Conservation (phyloP, 768 basidiomycete genomes). For the Aureoboletus auriporus region DNA sequence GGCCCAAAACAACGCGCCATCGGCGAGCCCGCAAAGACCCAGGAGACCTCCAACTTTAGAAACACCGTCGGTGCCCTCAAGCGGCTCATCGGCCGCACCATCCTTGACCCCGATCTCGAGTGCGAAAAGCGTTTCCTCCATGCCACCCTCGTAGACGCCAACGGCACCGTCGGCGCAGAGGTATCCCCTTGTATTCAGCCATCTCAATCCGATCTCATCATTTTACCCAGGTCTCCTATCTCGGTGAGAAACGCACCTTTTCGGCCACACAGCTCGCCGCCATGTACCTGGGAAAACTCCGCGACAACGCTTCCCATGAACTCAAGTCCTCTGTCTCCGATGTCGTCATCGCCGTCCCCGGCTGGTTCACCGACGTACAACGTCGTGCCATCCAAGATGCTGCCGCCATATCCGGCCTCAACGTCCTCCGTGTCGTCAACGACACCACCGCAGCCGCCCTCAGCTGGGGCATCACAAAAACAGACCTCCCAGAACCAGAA, state of each 20-base stretch:
- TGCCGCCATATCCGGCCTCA: constrained; percentile 84
- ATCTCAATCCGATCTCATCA: constrained; percentile 7
- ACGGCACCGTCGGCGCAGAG: constrained; percentile 81
- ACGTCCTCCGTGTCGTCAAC: constrained; percentile 92
- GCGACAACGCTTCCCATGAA: constrained; percentile 81
- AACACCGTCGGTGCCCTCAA: constrained; percentile 95
- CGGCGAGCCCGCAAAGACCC: constrained; percentile 95
- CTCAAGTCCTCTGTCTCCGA: constrained; percentile 86
- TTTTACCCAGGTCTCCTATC: constrained; percentile 73
- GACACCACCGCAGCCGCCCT: constrained; percentile 95
- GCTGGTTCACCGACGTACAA: constrained; percentile 95
- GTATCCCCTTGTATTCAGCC: constrained; percentile 36
- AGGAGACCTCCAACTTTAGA: constrained; percentile 96
- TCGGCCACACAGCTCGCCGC: constrained; percentile 90
- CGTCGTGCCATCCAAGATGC: constrained; percentile 88
- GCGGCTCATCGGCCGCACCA: constrained; percentile 79
- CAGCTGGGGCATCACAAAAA: constrained; percentile 98
- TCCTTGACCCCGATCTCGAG: constrained; percentile 77
- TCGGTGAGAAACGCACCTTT: constrained; percentile 75
- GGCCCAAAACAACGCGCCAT: constrained; percentile 87
- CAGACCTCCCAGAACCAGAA: constrained; percentile 86
- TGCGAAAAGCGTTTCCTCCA: constrained; percentile 91
- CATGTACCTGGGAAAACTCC: constrained; percentile 86
- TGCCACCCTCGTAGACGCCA: constrained; percentile 78
- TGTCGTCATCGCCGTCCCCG: constrained; percentile 93